Percentiles rank a stretch among this genome's conserved stretches.
phyloP scores from a whole-genome alignment of 2,329 filamentous ascomycete species.

The Zalaria sp. region DNA sequence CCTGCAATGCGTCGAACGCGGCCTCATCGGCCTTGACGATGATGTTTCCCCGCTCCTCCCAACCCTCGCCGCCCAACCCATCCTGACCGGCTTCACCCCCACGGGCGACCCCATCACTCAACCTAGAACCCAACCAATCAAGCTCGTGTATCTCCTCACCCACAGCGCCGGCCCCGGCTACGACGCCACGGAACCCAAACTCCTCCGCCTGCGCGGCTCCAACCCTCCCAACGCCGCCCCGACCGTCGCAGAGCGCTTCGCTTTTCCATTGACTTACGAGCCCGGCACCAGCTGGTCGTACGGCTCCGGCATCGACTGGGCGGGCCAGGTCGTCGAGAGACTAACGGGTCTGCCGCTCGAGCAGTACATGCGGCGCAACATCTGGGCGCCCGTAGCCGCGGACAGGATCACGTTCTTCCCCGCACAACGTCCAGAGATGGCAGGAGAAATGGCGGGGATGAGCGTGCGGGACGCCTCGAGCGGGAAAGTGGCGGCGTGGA shows the following conservation, averaged over 20 bases:
- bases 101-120: slow-evolving; percentile 20
- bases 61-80: slow-evolving; percentile 31
- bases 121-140: slow-evolving; percentile 28
- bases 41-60: slow-evolving; percentile 33
- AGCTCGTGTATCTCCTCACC: slow-evolving; percentile 36
- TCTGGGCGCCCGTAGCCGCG: slow-evolving; percentile 32
- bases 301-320: slow-evolving; percentile 37
- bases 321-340: slow-evolving; percentile 36
- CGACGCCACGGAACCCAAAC: slow-evolving; percentile 24
- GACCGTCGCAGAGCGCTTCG: slow-evolving; percentile 28
- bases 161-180: slow-evolving; percentile 38
- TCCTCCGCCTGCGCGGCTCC: slow-evolving; percentile 12
- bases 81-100: slow-evolving; percentile 34
- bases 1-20: slow-evolving; percentile 41
- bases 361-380: slow-evolving; percentile 29
- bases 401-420: slow-evolving; percentile 18
- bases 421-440: slow-evolving; percentile 5
- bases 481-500: slow-evolving; percentile 9
- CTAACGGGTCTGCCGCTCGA: slow-evolving; percentile 29
- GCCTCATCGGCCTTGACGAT: slow-evolving; percentile 30
- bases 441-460: slow-evolving; percentile 12
- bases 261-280: slow-evolving; percentile 34
- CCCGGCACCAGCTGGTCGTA: slow-evolving; percentile 40
- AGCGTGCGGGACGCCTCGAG: slow-evolving; percentile 7
- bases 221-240: slow-evolving; percentile 5